A percentile compares a stretch with the other conserved stretches of the same genome.
These are phyloP conservation scores for Fomitopsis palustris DNA, from an alignment of 1,284 basidiomycete genomes.

Conservation along the genomic window DNA sequence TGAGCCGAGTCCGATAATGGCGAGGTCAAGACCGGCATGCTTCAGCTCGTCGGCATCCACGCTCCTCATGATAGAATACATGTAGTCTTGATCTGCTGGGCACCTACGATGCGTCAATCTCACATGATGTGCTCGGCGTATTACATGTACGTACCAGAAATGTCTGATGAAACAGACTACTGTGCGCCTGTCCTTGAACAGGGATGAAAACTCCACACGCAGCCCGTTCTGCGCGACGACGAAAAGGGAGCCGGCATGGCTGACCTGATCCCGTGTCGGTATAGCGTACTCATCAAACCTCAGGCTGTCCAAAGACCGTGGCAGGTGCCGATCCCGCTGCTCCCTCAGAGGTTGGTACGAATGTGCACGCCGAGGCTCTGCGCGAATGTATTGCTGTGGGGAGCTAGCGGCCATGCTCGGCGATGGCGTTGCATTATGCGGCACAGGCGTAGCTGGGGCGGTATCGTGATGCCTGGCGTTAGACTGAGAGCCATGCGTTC, in stretches of 20 bases:
- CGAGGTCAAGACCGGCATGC: conserved; percentile 50
- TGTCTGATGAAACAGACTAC: conserved; percentile 76
- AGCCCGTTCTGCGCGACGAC: conserved; percentile 69
- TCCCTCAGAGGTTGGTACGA: conserved; percentile 3
- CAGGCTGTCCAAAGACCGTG: conserved; percentile 8
- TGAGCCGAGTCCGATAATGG: conserved; percentile 80
- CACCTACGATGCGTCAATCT: conserved; percentile 43
- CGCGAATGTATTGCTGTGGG: background rate
- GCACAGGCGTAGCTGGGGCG: conserved; percentile 13
- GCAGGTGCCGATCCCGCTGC: conserved; percentile 7
- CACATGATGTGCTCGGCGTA: background rate
- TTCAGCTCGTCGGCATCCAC: conserved; percentile 53
- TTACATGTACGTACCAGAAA: conserved; percentile 48
- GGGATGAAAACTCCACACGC: conserved; percentile 65
- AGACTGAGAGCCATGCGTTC: background rate
- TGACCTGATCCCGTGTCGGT: conserved; percentile 50
- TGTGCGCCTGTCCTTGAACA: conserved; percentile 64
- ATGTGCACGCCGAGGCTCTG: conserved; percentile 1
- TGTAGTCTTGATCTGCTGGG: conserved; percentile 82
- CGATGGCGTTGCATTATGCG: conserved; percentile 7
- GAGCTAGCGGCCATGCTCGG: conserved; percentile 11
- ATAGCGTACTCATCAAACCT: conserved; percentile 26
- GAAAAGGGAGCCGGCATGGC: conserved; percentile 56
- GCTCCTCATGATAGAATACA: conserved; percentile 58
- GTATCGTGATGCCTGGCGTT: conserved; percentile 8